Percentiles rank a stretch among this genome's conserved stretches.
Evolutionary conservation across 2,329 filamentous ascomycete species (phyloP).

Genomic region (Xylariaceae sp.): DNA sequence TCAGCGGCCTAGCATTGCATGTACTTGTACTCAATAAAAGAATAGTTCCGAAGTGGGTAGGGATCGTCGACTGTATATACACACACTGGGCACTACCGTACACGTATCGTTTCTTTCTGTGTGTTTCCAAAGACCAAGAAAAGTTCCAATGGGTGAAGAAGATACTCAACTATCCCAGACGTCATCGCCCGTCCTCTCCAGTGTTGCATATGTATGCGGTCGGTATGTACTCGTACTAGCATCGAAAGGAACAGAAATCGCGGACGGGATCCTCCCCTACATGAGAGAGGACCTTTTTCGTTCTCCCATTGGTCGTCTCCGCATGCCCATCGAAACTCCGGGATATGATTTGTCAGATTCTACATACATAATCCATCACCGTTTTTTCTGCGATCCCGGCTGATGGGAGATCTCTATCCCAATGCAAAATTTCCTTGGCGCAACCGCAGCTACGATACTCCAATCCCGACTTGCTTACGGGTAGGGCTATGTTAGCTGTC

Average conservation of each 20-base stretch:
- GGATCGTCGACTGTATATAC: conserved; percentile 9
- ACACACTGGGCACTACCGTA: neutral
- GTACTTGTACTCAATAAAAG: conserved; percentile 11
- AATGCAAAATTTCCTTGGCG: conserved; percentile 11
- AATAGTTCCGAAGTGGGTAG: conserved; percentile 7
- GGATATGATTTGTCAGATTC: conserved; percentile 26
- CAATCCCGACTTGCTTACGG: too few relatives aligned
- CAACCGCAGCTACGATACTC: conserved; percentile 5
- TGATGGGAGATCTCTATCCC: conserved; percentile 17
- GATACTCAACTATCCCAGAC: too few relatives aligned
- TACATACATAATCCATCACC: neutral
- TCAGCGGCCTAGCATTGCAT: conserved; percentile 17
- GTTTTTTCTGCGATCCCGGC: conserved; percentile 23
- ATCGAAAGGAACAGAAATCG: neutral
- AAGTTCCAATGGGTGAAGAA: too few relatives aligned
- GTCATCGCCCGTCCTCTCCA: too few relatives aligned
- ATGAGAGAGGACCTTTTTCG: neutral
- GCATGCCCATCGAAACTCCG: conserved; percentile 8
- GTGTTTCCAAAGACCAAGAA: too few relatives aligned
- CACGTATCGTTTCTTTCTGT: too few relatives aligned
- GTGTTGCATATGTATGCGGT: too few relatives aligned
- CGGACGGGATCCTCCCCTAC: neutral
- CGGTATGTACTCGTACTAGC: neutral
- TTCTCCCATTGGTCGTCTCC: conserved; percentile 5
- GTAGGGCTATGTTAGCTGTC: too few relatives aligned